phyloP scores from a whole-genome alignment of 345 rosid species.

The Eucalyptus tenuipes region DNA sequence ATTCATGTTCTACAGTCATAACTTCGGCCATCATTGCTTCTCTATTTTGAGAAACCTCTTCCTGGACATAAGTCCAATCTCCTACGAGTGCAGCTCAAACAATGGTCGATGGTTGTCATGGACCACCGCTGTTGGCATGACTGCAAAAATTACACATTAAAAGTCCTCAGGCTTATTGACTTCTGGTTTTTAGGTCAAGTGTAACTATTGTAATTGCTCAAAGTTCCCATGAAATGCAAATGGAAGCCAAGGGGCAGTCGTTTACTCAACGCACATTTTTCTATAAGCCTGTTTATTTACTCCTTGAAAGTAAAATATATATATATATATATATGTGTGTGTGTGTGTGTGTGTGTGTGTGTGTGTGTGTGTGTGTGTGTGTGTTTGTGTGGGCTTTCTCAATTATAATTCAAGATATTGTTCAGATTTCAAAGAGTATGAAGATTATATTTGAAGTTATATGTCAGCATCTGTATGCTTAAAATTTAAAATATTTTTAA shows the following conservation, averaged over 20 bases:
- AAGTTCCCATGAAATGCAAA: neutral
- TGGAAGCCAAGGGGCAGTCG: neutral
- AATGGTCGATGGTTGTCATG: accelerated
- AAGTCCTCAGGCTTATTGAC: neutral
- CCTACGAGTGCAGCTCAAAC: neutral
- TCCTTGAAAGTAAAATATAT: too few relatives aligned
- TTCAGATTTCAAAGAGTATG: neutral
- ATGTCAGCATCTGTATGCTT: neutral
- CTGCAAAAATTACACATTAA: neutral
- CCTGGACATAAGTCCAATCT: neutral
- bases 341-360: too few relatives aligned
- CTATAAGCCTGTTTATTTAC: neutral
- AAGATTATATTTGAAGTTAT: neutral
- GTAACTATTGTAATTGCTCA: neutral
- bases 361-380: too few relatives aligned
- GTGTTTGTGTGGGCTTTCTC: neutral
- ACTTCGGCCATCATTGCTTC: neutral
- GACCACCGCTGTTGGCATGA: neutral
- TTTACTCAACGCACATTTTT: neutral
- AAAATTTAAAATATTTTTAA: neutral
- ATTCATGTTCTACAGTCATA: neutral
- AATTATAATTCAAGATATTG: neutral
- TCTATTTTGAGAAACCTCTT: too few relatives aligned
- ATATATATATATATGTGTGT: too few relatives aligned
- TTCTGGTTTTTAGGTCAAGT: neutral